phyloP scores from a whole-genome alignment of 805 yeast species.

The Myxozyma kluyveri region DNA sequence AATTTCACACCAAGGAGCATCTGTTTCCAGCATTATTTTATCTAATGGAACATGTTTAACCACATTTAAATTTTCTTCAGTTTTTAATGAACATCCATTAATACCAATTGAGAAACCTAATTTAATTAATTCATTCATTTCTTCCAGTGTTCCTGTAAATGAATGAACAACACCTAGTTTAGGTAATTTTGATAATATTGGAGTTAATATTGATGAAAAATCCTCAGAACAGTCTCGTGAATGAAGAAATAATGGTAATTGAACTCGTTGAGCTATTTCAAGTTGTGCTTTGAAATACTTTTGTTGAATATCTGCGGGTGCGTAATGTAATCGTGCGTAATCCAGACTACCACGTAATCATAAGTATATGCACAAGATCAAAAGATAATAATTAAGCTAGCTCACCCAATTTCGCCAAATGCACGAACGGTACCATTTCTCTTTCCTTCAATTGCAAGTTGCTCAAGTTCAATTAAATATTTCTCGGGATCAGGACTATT shows the following conservation, averaged over 20 bases:
- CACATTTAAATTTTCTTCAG: slow-evolving; percentile 67
- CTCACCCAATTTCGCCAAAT: slow-evolving; percentile 84
- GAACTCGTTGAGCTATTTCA: slow-evolving; percentile 52
- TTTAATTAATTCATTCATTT: slow-evolving; percentile 54
- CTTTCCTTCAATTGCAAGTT: slow-evolving; percentile 50
- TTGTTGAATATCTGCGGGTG: slow-evolving; percentile 65
- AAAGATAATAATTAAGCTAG: background rate
- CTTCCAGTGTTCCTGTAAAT: slow-evolving; percentile 77
- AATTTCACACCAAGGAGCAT: slow-evolving; percentile 98
- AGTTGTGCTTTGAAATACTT: slow-evolving; percentile 71
- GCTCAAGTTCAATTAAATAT: slow-evolving; percentile 51
- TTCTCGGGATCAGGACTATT: slow-evolving; percentile 37
- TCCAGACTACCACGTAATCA: slow-evolving; percentile 50
- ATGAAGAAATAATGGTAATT: slow-evolving; percentile 81
- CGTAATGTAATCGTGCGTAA: slow-evolving; percentile 80
- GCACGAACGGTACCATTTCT: slow-evolving; percentile 61
- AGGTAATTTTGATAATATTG: slow-evolving; percentile 51
- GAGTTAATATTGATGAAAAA: slow-evolving; percentile 61
- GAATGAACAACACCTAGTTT: slow-evolving; percentile 88
- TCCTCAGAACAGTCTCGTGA: slow-evolving; percentile 85
- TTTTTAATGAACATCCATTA: slow-evolving; percentile 89
- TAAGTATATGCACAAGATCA: background rate
- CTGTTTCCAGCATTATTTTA: slow-evolving; percentile 70
- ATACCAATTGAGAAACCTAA: slow-evolving; percentile 72
- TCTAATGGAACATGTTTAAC: slow-evolving; percentile 67